phyloP scores from a whole-genome alignment of 1,284 basidiomycete species.

The Bothia castanella region DNA sequence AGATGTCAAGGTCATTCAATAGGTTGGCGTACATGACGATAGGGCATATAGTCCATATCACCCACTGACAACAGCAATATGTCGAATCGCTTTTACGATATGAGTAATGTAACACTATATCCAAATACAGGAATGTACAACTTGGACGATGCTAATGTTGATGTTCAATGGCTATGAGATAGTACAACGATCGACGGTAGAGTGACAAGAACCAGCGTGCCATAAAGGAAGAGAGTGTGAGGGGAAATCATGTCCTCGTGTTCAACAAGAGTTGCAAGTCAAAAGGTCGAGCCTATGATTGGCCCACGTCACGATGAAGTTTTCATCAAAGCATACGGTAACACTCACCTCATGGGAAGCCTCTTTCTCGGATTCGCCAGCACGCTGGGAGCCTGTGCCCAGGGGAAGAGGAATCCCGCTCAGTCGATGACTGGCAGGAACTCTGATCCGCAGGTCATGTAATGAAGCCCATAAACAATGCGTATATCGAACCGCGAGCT shows the following conservation, averaged over 20 bases:
- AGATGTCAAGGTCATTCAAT: constrained; percentile 51
- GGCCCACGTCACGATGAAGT: neutral
- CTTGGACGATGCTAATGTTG: constrained; percentile 20
- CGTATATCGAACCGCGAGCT: constrained; percentile 59
- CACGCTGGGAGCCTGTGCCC: no score
- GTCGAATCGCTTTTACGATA: constrained; percentile 8
- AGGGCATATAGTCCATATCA: no score
- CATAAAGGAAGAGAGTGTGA: constrained; percentile 4
- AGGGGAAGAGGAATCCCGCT: constrained; percentile 31
- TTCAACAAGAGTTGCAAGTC: constrained; percentile 50
- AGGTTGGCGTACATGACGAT: constrained; percentile 10
- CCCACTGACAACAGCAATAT: no score
- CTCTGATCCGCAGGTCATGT: constrained; percentile 46
- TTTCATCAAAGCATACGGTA: neutral
- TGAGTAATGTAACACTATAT: constrained; percentile 25
- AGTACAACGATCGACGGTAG: constrained; percentile 11
- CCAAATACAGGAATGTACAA: constrained; percentile 16
- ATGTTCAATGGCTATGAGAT: constrained; percentile 9
- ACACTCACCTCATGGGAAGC: constrained; percentile 22
- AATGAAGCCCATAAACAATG: constrained; percentile 53
- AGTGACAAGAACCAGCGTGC: neutral
- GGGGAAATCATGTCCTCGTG: constrained; percentile 35
- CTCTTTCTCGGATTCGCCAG: constrained; percentile 29
- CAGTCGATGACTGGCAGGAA: constrained; percentile 44
- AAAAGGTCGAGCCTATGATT: constrained; percentile 40